Percentiles rank a stretch among this genome's conserved stretches.
Evolutionary conservation across 176 grass and related monocot species (phyloP).

Genomic region (Hordeum marinum): DNA sequence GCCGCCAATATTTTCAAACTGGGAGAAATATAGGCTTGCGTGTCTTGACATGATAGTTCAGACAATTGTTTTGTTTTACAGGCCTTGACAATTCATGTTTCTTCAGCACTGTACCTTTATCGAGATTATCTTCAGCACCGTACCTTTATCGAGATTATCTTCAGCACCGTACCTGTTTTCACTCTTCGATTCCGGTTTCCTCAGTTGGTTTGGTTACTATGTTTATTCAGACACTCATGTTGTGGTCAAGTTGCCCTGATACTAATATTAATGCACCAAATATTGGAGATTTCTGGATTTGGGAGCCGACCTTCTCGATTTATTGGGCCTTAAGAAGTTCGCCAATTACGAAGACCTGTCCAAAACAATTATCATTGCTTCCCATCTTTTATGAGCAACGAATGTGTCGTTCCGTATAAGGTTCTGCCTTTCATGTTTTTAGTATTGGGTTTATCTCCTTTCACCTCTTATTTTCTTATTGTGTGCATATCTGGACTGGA

Average conservation of each 20-base stretch:
- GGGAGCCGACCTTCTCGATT: neutral
- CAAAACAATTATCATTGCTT: neutral
- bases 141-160: neutral
- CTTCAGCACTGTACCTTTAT: neutral
- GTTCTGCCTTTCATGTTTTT: conserved; percentile 4
- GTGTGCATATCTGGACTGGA: neutral
- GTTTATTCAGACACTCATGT: neutral
- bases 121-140: neutral
- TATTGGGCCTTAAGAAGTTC: neutral
- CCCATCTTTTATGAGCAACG: neutral
- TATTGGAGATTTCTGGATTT: neutral
- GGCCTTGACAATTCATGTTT: neutral
- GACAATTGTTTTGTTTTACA: neutral
- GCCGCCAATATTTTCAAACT: neutral
- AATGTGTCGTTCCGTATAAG: neutral
- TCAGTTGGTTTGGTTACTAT: neutral
- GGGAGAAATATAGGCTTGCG: neutral
- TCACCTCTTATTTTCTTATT: neutral
- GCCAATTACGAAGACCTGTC: neutral
- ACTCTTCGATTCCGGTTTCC: neutral
- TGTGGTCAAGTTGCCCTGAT: neutral
- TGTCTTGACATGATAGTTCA: neutral
- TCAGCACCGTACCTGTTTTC: neutral
- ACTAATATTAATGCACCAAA: neutral
- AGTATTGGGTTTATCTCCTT: neutral